Conservation (phyloP, 495 filamentous ascomycete species). For the Xylona heveae region DNA sequence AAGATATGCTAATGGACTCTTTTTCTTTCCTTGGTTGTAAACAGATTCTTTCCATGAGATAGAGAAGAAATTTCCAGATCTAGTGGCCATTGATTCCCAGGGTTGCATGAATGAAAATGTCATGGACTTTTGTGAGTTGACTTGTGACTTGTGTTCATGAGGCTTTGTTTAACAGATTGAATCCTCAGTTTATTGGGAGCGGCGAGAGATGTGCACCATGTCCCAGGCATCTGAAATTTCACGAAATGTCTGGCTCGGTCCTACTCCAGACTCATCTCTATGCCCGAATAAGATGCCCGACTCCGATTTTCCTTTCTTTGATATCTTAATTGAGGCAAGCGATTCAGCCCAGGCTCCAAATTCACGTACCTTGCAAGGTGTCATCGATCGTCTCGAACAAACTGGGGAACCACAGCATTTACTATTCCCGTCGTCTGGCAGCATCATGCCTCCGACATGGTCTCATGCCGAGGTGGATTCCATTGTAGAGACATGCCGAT, state of each 20-base stretch:
- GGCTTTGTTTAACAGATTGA: slow-evolving; percentile 2
- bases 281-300: slow-evolving; percentile 11
- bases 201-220: slow-evolving; percentile 84
- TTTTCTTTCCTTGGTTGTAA: slow-evolving; percentile 6
- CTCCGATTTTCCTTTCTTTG: no score
- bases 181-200: slow-evolving; percentile 52
- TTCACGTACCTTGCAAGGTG: slow-evolving; percentile 27
- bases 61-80: slow-evolving; percentile 41
- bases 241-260: slow-evolving; percentile 75
- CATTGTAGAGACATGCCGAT: slow-evolving; percentile 66
- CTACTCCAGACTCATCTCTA: slow-evolving; percentile 49
- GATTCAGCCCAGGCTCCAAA: slow-evolving; percentile 54
- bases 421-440: slow-evolving; percentile 85
- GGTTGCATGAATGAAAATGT: slow-evolving; percentile 56
- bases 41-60: slow-evolving; percentile 48
- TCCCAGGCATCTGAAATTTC: slow-evolving; percentile 73
- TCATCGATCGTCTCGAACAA: slow-evolving; percentile 33
- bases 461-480: slow-evolving; percentile 60
- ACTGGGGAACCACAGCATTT: slow-evolving; percentile 30
- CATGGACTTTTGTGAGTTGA: slow-evolving; percentile 60
- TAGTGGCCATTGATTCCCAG: slow-evolving; percentile 54
- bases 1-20: neutral
- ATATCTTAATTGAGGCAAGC: slow-evolving; percentile 69
- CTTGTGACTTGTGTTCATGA: neutral
- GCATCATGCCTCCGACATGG: slow-evolving; percentile 63